Percentiles rank a stretch among this genome's conserved stretches.
Conservation (phyloP, 176 grass and related monocot species). For the Themeda triandra region DNA sequence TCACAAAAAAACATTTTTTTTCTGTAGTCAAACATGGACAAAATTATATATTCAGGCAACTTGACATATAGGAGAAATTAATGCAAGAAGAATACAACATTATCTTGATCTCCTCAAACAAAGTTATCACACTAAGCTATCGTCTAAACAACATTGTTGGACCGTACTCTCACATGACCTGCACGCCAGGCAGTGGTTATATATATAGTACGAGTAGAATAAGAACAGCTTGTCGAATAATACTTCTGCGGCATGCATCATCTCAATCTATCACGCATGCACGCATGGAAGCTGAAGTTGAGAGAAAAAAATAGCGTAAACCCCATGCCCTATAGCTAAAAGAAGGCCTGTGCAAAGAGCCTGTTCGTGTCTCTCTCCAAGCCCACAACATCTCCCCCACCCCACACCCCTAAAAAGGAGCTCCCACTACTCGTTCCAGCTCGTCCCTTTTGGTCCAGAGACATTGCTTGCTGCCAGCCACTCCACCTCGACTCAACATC, state of each 20-base stretch:
- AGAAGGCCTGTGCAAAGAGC: constrained; percentile 32
- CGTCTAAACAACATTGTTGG: neutral
- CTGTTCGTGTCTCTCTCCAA: constrained; percentile 25
- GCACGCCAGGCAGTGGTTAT: neutral
- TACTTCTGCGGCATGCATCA: neutral
- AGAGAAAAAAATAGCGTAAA: constrained; percentile 38
- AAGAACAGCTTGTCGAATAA: neutral
- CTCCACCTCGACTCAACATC: constrained; percentile 26
- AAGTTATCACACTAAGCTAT: neutral
- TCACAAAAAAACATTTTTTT: too few species aligned
- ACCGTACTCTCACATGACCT: neutral
- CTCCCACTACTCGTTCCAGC: constrained; percentile 62
- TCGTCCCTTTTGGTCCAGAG: constrained; percentile 50
- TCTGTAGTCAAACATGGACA: too few species aligned
- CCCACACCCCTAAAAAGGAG: constrained; percentile 73
- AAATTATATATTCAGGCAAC: too few species aligned
- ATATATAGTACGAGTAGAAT: neutral
- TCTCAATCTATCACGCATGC: constrained; percentile 18
- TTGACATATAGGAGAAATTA: too few species aligned
- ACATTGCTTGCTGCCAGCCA: constrained; percentile 7
- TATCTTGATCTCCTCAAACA: neutral
- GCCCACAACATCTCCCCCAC: constrained; percentile 25
- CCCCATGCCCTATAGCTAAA: constrained; percentile 37
- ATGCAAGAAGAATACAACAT: neutral
- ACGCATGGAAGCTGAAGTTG: neutral